Percentiles rank a stretch among this genome's conserved stretches.
Conservation (phyloP, 2,329 filamentous ascomycete genomes). For the Pleoardoris graminearum region DNA sequence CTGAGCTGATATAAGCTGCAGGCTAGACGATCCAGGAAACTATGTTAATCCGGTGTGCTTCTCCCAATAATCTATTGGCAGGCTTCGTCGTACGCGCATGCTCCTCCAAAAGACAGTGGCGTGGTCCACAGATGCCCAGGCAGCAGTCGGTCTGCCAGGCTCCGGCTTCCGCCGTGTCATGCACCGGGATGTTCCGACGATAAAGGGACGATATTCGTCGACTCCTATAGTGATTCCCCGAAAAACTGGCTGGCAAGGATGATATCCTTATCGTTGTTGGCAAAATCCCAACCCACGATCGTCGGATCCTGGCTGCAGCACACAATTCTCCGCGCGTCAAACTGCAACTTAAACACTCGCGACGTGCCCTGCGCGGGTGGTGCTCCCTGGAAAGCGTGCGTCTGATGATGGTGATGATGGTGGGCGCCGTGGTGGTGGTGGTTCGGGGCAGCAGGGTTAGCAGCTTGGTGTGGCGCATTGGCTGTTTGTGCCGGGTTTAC, state of each 20-base stretch:
- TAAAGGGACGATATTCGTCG: too few species aligned
- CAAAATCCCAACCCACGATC: constrained; percentile 98
- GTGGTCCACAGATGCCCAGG: background rate
- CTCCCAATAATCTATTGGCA: too few species aligned
- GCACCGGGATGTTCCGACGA: too few species aligned
- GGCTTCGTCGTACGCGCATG: too few species aligned
- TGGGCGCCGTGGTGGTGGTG: constrained; percentile 35
- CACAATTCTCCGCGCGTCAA: constrained; percentile 88
- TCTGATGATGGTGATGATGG: constrained; percentile 34
- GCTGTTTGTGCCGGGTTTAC: constrained; percentile 16
- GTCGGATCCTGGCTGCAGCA: constrained; percentile 90
- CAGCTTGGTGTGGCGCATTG: constrained; percentile 20
- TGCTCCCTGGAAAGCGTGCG: constrained; percentile 23
- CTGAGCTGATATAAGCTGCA: background rate
- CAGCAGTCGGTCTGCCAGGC: background rate
- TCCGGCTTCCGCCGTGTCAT: background rate
- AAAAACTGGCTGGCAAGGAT: constrained; percentile 80
- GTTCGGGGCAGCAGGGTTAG: constrained; percentile 18
- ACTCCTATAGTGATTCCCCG: constrained; percentile 47
- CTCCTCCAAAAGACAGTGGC: too few species aligned
- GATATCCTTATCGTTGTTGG: constrained; percentile 79
- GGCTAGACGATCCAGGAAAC: background rate
- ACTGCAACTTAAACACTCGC: constrained; percentile 94
- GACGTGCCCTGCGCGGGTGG: constrained; percentile 47
- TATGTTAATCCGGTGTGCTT: too few species aligned